A percentile compares a stretch with the other conserved stretches of the same genome.
These are phyloP conservation scores for Pistacia atlantica DNA, from an alignment of 345 rosid genomes.

Conservation along the genomic window DNA sequence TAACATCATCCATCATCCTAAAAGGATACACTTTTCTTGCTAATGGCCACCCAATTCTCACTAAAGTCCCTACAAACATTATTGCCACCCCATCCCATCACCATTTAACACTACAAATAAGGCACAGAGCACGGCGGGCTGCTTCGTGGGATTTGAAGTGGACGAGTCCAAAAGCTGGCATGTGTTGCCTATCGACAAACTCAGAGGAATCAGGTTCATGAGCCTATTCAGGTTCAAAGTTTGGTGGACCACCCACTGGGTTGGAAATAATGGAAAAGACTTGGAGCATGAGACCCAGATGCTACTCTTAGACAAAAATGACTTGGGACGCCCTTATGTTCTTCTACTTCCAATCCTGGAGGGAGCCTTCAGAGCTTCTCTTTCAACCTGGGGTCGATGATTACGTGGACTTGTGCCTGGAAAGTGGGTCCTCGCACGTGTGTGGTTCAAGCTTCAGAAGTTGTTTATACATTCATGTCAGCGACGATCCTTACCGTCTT, in stretches of 20 bases:
- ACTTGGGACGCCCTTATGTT: slow-evolving; percentile 29
- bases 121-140: slow-evolving; percentile 19
- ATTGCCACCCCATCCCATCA: slow-evolving; percentile 11
- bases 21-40: slow-evolving; percentile 25
- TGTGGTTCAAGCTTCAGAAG: slow-evolving; percentile 25
- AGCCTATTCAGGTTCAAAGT: slow-evolving; percentile 50
- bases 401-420: slow-evolving; percentile 39
- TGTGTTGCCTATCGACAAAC: slow-evolving; percentile 31
- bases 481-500: slow-evolving; percentile 38
- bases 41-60: slow-evolving; percentile 30
- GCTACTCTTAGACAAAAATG: slow-evolving; percentile 32
- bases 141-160: slow-evolving; percentile 38
- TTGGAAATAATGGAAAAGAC: slow-evolving; percentile 37
- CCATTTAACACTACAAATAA: slow-evolving; percentile 6
- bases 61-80: slow-evolving; percentile 22
- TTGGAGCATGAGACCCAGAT: slow-evolving; percentile 43
- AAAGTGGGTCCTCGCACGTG: slow-evolving; percentile 46
- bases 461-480: slow-evolving; percentile 34
- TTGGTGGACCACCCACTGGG: slow-evolving; percentile 54
- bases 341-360: slow-evolving; percentile 40
- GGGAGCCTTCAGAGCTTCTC: slow-evolving; percentile 36
- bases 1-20: slow-evolving; percentile 8
- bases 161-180: slow-evolving; percentile 19
- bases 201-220: slow-evolving; percentile 28
- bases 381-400: slow-evolving; percentile 38